Percentiles rank a stretch among this genome's conserved stretches.
Evolutionary conservation across 257 asterid genomes (phyloP).

Genomic region (Penstemon davidsonii): DNA sequence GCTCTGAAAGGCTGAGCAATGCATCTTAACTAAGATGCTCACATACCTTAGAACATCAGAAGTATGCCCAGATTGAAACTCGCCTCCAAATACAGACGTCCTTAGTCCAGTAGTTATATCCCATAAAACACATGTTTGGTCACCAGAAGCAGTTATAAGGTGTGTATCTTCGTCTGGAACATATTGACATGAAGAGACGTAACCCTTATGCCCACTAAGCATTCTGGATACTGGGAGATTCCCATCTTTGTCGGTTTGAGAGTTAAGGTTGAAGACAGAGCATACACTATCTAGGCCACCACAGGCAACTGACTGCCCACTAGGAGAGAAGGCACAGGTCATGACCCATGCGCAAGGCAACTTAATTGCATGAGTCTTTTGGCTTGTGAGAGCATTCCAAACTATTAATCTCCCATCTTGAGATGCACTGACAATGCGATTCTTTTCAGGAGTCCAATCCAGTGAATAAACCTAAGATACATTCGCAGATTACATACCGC

Average conservation of each 20-base stretch:
- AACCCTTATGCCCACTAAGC: slow-evolving; percentile 95
- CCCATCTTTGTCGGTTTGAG: slow-evolving; percentile 80
- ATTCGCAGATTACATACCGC: slow-evolving; percentile 19
- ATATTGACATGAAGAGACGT: slow-evolving; percentile 92
- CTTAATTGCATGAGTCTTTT: slow-evolving; percentile 90
- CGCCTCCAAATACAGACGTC: slow-evolving; percentile 94
- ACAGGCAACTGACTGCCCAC: slow-evolving; percentile 90
- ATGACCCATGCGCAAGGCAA: slow-evolving; percentile 98
- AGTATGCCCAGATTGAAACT: slow-evolving; percentile 96
- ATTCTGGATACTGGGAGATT: slow-evolving; percentile 77
- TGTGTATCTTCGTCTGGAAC: slow-evolving; percentile 92
- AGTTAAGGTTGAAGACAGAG: slow-evolving; percentile 86
- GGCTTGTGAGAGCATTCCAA: slow-evolving; percentile 99
- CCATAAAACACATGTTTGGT: slow-evolving; percentile 94
- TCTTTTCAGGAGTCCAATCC: slow-evolving; percentile 96
- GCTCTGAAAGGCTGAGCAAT: neutral
- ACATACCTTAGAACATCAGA: slow-evolving; percentile 78
- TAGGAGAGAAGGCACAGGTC: slow-evolving; percentile 97
- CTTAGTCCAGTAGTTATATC: slow-evolving; percentile 94
- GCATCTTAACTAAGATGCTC: neutral
- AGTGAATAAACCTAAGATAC: slow-evolving; percentile 77
- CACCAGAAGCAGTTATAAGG: slow-evolving; percentile 92
- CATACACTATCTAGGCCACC: slow-evolving; percentile 98
- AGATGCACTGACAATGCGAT: slow-evolving; percentile 96
- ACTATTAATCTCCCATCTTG: slow-evolving; percentile 97